Conservation (phyloP, 2,329 filamentous ascomycete genomes). For the Cladosporium sp. region DNA sequence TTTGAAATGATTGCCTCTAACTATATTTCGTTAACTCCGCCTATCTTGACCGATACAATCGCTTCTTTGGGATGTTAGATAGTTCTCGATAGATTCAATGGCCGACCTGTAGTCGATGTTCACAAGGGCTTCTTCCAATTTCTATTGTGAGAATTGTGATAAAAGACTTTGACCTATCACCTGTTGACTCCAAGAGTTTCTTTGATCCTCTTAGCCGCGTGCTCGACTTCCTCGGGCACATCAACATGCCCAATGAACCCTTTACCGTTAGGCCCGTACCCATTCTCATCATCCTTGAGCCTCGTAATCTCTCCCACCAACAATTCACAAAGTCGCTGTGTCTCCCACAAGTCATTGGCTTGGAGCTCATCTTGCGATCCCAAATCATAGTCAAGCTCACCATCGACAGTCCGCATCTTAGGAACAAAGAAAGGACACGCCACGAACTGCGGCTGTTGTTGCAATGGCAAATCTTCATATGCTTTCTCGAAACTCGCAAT, state of each 20-base stretch:
- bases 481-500: conserved; percentile 39
- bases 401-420: conserved; percentile 5
- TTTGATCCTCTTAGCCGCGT: conserved; percentile 19
- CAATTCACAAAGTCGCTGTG: conserved; percentile 39
- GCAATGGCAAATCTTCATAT: conserved; percentile 25
- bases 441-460: conserved; percentile 21
- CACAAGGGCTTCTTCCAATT: too few relatives aligned
- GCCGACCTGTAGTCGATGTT: too few relatives aligned
- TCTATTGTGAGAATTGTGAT: too few relatives aligned
- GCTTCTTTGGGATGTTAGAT: too few relatives aligned
- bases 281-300: conserved; percentile 38
- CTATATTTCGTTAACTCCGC: too few relatives aligned
- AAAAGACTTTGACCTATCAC: too few relatives aligned
- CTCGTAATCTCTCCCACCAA: conserved; percentile 43
- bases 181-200: background rate
- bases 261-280: conserved; percentile 43
- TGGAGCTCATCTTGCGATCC: background rate
- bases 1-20: too few relatives aligned
- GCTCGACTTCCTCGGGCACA: conserved; percentile 35
- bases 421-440: conserved; percentile 34
- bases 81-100: too few relatives aligned
- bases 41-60: too few relatives aligned
- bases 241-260: conserved; percentile 44
- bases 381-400: conserved; percentile 10
- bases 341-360: conserved; percentile 32